Evolutionary conservation across 345 rosid species (phyloP).

Genomic region (Populus davidiana): DNA sequence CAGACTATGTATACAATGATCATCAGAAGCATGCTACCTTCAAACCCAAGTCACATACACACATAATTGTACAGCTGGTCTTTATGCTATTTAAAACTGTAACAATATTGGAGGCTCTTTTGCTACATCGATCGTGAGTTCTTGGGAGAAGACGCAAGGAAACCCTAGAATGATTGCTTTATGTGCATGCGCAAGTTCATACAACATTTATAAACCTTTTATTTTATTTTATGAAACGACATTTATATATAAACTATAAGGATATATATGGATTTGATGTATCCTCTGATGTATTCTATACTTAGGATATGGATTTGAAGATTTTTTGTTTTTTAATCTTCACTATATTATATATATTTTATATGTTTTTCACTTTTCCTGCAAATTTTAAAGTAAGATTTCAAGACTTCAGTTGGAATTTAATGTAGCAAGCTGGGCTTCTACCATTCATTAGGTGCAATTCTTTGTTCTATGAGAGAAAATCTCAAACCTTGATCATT

Average conservation of each 20-base stretch:
- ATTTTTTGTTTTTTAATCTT: too few species aligned
- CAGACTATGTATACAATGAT: neutral
- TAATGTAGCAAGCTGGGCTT: neutral
- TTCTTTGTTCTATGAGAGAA: slow-evolving; percentile 18
- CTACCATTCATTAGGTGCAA: slow-evolving; percentile 6
- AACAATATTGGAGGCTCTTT: neutral
- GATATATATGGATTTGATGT: too few species aligned
- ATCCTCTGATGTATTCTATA: too few species aligned
- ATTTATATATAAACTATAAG: too few species aligned
- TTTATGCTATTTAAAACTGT: neutral
- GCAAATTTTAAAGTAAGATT: neutral
- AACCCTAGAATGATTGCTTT: slow-evolving; percentile 25
- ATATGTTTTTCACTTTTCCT: too few species aligned
- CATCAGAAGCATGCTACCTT: neutral
- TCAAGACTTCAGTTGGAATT: neutral
- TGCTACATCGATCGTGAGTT: neutral
- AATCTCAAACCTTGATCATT: slow-evolving; percentile 19
- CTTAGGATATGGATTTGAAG: too few species aligned
- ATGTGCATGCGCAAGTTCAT: slow-evolving; percentile 19
- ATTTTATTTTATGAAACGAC: neutral
- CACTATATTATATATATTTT: too few species aligned
- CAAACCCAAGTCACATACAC: neutral
- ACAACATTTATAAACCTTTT: neutral
- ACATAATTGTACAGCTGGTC: neutral
- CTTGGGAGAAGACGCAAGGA: slow-evolving; percentile 6